phyloP scores from a whole-genome alignment of 1,284 basidiomycete genomes.

The Pseudomicrostroma phylloplanum region DNA sequence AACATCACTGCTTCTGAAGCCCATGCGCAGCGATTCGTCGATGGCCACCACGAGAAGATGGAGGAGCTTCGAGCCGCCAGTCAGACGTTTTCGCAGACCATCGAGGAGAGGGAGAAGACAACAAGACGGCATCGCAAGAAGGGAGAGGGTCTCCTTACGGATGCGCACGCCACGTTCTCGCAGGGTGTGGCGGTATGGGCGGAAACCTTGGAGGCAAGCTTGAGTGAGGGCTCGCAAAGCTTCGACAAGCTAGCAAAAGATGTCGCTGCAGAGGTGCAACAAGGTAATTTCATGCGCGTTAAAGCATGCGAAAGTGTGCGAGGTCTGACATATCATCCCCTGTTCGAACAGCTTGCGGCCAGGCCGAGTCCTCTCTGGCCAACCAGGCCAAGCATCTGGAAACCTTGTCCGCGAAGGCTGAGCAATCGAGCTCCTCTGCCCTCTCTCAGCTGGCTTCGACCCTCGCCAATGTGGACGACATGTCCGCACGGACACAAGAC shows the following conservation, averaged over 20 bases:
- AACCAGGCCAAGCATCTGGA: background rate
- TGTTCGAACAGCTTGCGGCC: background rate
- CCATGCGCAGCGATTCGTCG: background rate
- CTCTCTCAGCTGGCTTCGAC: background rate
- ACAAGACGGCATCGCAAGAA: slow-evolving; percentile 15
- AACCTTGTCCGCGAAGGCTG: background rate
- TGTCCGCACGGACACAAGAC: background rate
- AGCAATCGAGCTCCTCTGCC: background rate
- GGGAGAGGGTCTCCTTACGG: background rate
- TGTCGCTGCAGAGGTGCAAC: background rate
- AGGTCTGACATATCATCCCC: background rate
- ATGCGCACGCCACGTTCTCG: background rate
- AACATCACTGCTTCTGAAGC: slow-evolving; percentile 12
- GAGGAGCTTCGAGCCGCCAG: slow-evolving; percentile 7
- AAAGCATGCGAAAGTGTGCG: too few relatives aligned
- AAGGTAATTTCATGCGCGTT: too few relatives aligned
- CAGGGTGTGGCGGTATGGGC: background rate
- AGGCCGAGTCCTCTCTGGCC: background rate
- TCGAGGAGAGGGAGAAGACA: slow-evolving; percentile 15
- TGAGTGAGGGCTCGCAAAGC: background rate
- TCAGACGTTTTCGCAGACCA: slow-evolving; percentile 10
- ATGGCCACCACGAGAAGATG: slow-evolving; percentile 15
- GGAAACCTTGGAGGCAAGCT: background rate
- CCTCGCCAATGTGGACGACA: background rate
- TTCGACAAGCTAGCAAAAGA: background rate